Evolutionary conservation across 1,284 basidiomycete genomes (phyloP).

Genomic region (Marasmius tenuissimus): DNA sequence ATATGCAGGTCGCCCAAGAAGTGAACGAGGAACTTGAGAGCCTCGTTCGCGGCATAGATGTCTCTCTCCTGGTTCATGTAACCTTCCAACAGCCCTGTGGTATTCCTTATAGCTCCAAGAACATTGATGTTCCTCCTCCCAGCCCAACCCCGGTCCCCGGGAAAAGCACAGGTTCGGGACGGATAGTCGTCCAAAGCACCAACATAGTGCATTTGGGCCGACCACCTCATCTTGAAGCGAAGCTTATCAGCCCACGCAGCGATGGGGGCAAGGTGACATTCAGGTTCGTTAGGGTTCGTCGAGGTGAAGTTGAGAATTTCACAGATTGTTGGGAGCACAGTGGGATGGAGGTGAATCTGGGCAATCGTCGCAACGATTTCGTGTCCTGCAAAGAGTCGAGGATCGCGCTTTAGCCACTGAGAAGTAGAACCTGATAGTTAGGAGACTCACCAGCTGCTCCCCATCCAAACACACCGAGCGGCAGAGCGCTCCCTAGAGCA

Average conservation of each 20-base stretch:
- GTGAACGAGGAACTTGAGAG: slow-evolving; percentile 88
- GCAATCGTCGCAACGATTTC: slow-evolving; percentile 93
- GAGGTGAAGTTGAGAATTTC: slow-evolving; percentile 59
- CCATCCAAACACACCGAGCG: slow-evolving; percentile 29
- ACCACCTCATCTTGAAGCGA: slow-evolving; percentile 66
- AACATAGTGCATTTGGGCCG: slow-evolving; percentile 73
- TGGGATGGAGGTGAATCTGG: slow-evolving; percentile 84
- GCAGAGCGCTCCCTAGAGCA: neutral
- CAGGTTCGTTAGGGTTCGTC: slow-evolving; percentile 35
- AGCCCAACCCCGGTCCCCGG: slow-evolving; percentile 78
- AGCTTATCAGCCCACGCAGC: slow-evolving; percentile 87
- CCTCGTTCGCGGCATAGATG: slow-evolving; percentile 49
- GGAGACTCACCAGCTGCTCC: slow-evolving; percentile 32
- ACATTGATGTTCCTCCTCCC: slow-evolving; percentile 70
- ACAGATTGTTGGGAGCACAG: slow-evolving; percentile 70
- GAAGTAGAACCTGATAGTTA: neutral
- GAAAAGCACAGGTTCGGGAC: slow-evolving; percentile 71
- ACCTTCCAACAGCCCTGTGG: slow-evolving; percentile 9
- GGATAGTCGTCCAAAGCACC: slow-evolving; percentile 78
- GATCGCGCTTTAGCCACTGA: neutral
- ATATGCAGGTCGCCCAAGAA: slow-evolving; percentile 91
- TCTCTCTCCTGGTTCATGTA: slow-evolving; percentile 16
- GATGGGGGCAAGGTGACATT: slow-evolving; percentile 77
- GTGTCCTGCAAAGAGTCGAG: slow-evolving; percentile 54
- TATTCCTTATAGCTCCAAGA: slow-evolving; percentile 31